Conservation (phyloP, 2,329 filamentous ascomycete species). For the Nothomitra cinnamomea region DNA sequence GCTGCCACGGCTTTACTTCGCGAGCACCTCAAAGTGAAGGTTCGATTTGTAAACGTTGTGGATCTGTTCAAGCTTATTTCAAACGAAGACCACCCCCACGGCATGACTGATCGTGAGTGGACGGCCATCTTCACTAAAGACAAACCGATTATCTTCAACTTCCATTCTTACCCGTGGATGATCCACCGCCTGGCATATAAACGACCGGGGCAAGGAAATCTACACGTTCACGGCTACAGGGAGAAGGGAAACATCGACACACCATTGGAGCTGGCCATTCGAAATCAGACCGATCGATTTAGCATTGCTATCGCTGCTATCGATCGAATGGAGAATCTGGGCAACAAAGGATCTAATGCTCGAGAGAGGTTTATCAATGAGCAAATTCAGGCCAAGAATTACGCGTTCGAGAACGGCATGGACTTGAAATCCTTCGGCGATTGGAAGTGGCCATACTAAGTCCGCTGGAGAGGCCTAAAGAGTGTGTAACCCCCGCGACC, state of each 20-base stretch:
- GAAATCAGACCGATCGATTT: constrained; percentile 42
- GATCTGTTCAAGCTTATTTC: constrained; percentile 46
- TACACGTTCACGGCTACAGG: constrained; percentile 40
- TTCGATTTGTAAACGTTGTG: constrained; percentile 48
- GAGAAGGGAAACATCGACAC: constrained; percentile 52
- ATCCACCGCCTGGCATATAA: constrained; percentile 45
- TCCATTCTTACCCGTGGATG: constrained; percentile 46
- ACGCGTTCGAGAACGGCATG: neutral
- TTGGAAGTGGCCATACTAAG: neutral
- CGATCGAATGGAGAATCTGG: constrained; percentile 23
- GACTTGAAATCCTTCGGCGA: neutral
- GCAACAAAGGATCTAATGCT: neutral
- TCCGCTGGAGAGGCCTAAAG: no score
- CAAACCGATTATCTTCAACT: constrained; percentile 44
- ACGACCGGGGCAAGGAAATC: constrained; percentile 31
- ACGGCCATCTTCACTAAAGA: constrained; percentile 39
- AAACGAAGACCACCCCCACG: constrained; percentile 40
- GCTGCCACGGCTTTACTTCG: constrained; percentile 40
- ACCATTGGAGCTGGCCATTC: constrained; percentile 53
- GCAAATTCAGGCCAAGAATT: neutral
- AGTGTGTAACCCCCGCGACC: no score
- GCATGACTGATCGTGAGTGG: constrained; percentile 35
- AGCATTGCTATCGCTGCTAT: constrained; percentile 40
- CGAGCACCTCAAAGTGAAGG: constrained; percentile 32
- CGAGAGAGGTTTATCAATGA: neutral